These are phyloP conservation scores for Nicotiana sylvestris DNA, from an alignment of 257 asterid species.

Conservation along the genomic window DNA sequence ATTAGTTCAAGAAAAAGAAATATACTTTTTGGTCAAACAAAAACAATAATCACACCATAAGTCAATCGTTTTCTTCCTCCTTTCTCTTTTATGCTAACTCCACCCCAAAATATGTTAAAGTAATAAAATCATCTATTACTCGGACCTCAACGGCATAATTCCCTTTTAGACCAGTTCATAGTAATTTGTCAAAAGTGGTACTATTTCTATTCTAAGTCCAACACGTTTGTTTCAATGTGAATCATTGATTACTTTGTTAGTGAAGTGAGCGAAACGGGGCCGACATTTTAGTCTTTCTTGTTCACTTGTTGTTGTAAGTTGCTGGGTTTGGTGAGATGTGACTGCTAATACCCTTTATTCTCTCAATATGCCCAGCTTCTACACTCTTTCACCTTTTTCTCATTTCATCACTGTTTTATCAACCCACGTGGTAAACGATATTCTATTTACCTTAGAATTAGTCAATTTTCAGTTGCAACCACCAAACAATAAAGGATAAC, in stretches of 20 bases:
- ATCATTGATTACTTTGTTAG: background rate
- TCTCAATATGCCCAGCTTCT: background rate
- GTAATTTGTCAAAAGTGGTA: background rate
- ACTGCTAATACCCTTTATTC: constrained; percentile 1
- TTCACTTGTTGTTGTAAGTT: background rate
- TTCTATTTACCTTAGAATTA: background rate
- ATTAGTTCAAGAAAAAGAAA: no score
- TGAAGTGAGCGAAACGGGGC: background rate
- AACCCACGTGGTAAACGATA: background rate
- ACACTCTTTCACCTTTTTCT: background rate
- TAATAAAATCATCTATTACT: background rate
- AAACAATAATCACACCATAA: background rate
- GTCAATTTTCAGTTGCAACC: constrained; percentile 5
- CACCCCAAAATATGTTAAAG: background rate
- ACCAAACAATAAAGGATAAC: background rate
- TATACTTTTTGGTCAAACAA: no score
- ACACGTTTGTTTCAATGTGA: background rate
- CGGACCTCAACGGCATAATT: background rate
- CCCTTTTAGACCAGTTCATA: background rate
- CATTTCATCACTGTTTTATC: background rate
- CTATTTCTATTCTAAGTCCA: background rate
- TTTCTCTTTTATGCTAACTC: background rate
- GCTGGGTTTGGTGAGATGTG: constrained; percentile 1
- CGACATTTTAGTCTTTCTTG: background rate
- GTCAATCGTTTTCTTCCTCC: background rate